Base-by-base conservation (phyloP, 305 asterid genomes). In the Ajuga reptans region DNA sequence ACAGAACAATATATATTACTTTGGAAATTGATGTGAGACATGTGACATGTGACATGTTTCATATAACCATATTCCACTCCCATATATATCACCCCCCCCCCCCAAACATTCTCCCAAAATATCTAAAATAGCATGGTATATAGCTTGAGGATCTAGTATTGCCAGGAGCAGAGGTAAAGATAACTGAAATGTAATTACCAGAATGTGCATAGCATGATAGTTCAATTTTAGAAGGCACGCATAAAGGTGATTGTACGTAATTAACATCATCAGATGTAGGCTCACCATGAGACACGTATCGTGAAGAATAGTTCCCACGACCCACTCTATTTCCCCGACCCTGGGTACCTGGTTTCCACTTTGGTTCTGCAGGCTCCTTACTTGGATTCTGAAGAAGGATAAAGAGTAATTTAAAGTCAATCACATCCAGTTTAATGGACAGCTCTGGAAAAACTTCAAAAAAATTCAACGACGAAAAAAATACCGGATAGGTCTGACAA, bases 301-400 rank as follows among this genome's bases (percentile, higher is more conserved):
- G 85, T 63, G 91, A 75, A 34, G 86, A 72, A 77, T 82, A 84
- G 77, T 75, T 83, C 73, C 87, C 92, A 61, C 95, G 91, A 65
- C 85, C 84, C 55, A 69, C 91, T 82, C 87, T 83, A 76, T 77
- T 85, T 64, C 86, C 81, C 69, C 91, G 75, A 24, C 83, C 81
- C 85, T 83, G 95, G 79, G 74, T 61, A 64, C 87, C 89, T 45
- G 88, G 80, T 82, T 86, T 92, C 96, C 88, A 78, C 80, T 84
- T 87, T 47, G 80, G 52, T 47, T 89, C 98, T 4, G 79, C 77
- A 45, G 86, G 77, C 77, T 90, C 95, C 88, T 86, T 91, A 53
- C 31, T 80, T 75, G 50, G 64, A 80, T 75, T 80, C 97, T 90
- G 95, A 61, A 71, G 49, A 68, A 64, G 50, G 17, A 63, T 16